Evolutionary conservation across 139 green algal species (phyloP), one percentile per base, ranked within the genome.

Genomic region (Spirogloea muscicola): DNA sequence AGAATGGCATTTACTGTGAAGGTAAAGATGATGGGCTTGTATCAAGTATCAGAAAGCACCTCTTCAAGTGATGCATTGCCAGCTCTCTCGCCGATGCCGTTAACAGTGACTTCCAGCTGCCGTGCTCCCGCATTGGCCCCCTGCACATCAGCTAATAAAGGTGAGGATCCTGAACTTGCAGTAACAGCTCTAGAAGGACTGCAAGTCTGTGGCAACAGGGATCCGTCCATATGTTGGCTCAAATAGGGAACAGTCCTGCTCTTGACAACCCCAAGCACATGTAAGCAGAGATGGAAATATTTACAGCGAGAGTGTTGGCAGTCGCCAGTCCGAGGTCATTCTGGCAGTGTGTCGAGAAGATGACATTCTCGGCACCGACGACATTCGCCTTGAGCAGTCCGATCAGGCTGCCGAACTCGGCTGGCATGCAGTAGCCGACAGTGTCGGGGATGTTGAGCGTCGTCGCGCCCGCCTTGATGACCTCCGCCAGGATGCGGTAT

Each of bases 401-500:
- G 66, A 99, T 98, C 0, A 98, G 85, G 38, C 55, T 80, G 39
- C 90, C 89, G 83, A 97, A 99, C 84, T 99, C 94, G 46, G 93
- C 84, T 2, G 94, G 94, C 73, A 99, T 84, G 80, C 88, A 94
- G 90, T 94, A 97, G 48, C 91, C 91, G 3, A 91, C 94, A 18
- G 92, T 97, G 87, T 96, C 91, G 0, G 94, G 94, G 82, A 99
- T 99, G 88, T 98, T 99, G 66, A 99, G 84, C 0, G 94, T 99
- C 13, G 94, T 99, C 34, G 94, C 94, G 29, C 94, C 94, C 18
- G 94, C 94, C 73, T 94, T 89, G 72, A 96, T 96, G 33, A 95
- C 91, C 69, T 90, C 91, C 21, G 34, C 82, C 78, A 88, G 63
- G 29, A 97, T 85, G 39, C 89, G 83, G 83, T 96, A 97, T 29